A percentile compares a stretch with the other conserved stretches of the same genome.
phyloP scores from a whole-genome alignment of 208 protist genomes.

The Eutreptiella sp. region DNA sequence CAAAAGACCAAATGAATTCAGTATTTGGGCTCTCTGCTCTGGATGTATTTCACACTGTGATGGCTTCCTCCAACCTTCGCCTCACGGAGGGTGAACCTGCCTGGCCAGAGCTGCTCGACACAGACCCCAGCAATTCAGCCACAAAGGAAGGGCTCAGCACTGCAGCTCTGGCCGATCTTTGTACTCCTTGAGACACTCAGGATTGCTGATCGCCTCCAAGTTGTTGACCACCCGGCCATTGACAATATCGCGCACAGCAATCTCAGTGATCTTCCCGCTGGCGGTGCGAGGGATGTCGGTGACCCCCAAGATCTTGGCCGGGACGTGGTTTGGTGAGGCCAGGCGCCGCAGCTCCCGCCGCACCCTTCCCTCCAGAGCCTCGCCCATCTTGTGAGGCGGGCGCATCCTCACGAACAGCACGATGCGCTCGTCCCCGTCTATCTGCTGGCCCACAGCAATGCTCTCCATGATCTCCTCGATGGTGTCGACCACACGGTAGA shows the following conservation, averaged over 20 bases:
- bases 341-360: background rate
- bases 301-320: background rate
- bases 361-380: background rate
- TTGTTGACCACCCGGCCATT: background rate
- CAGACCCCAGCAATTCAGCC: too few species aligned
- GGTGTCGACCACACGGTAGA: background rate
- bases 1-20: too few species aligned
- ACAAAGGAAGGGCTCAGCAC: too few species aligned
- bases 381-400: background rate
- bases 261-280: slow-evolving; percentile 4
- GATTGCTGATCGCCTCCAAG: too few species aligned
- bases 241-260: background rate
- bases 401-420: slow-evolving; percentile 10
- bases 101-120: too few species aligned
- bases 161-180: too few species aligned
- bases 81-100: too few species aligned
- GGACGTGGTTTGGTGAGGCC: slow-evolving; percentile 1
- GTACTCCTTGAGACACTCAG: too few species aligned
- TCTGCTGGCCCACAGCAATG: background rate
- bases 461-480: background rate
- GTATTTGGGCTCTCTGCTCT: too few species aligned
- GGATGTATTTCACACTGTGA: too few species aligned
- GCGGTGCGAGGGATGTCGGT: slow-evolving; percentile 1
- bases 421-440: background rate
- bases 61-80: too few species aligned